Base-by-base conservation (phyloP, 352 stramenopile genomes). In the Pythium brassicae region DNA sequence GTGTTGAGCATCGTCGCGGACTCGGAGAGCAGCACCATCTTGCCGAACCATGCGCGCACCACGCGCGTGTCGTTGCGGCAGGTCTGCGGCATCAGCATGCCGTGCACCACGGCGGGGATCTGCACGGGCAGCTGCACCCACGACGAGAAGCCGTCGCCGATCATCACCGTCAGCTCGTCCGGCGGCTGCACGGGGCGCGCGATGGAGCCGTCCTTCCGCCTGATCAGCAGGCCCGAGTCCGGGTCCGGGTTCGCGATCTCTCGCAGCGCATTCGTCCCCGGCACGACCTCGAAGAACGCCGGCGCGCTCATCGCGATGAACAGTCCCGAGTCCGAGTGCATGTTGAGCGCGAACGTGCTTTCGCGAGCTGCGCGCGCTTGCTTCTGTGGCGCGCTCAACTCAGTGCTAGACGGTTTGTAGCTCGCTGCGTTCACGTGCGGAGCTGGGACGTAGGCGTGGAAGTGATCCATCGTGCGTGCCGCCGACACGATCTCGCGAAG, bases 1-100 rank as follows among this genome's bases (percentile, higher is more conserved):
- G 60, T 67, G 43, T 66, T 68, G 17, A 53, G 51, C 63, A 78
- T 72, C 17, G 55, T 57, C 20, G 63, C 39, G 12, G 65, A 42
- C 6, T 34, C 49, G 9, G 63, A 50, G 34, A 74, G 53, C 23
- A 78, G 52, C 48, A 75, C 58, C 66, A 78, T 78, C 55, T 74
- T 74, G 49, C 69, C 69, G 35, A 73, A 74, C 69, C 69, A 78
- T 22, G 66, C 61, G 8, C 69, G 66, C 0, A 75, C 42, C 8
- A 74, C 11, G 4, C 50, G 60, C n/a, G 39, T 17, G 2, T 42
- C 40, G n/a, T 22, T 7, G 20, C 46, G 50, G 27, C 61, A 59
- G n/a, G 61, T 67, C 55, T 61, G 55, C 8, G 61, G 61, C 61
- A 67, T 67, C 11, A 29, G 49, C 61, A 67, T 60, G 10, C 55